phyloP scores from a whole-genome alignment of 495 filamentous ascomycete species.

The Neurospora sp. region DNA sequence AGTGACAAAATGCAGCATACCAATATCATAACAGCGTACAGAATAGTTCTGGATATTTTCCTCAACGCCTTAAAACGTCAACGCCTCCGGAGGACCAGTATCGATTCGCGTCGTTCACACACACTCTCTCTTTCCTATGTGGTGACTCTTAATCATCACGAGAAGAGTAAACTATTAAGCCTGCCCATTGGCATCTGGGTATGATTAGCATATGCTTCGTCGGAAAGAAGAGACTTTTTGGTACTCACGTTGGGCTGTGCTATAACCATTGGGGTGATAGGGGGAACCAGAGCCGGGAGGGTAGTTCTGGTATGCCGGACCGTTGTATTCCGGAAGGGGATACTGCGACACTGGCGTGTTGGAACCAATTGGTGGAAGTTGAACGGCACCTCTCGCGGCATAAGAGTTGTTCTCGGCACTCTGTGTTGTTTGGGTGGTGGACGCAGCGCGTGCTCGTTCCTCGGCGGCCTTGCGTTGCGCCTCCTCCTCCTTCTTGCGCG shows the following conservation, averaged over 20 bases:
- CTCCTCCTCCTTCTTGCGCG: constrained; percentile 98
- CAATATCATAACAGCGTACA: background rate
- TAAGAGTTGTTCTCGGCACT: constrained; percentile 3
- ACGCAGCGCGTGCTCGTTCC: constrained; percentile 66
- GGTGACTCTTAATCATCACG: background rate
- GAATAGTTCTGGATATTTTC: background rate
- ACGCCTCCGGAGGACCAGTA: background rate
- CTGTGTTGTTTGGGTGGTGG: constrained; percentile 45
- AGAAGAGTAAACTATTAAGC: background rate
- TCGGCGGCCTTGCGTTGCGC: constrained; percentile 80
- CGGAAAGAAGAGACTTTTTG: background rate
- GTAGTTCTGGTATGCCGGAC: constrained; percentile 47
- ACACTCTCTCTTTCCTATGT: background rate
- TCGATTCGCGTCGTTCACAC: background rate
- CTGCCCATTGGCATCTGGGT: background rate
- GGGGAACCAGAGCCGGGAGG: constrained; percentile 42
- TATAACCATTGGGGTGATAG: constrained; percentile 12
- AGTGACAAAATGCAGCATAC: background rate
- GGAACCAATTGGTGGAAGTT: constrained; percentile 83
- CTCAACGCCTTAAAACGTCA: background rate
- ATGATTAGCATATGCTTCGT: background rate
- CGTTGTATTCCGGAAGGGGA: constrained; percentile 55
- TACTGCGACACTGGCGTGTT: constrained; percentile 52
- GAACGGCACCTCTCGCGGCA: constrained; percentile 25
- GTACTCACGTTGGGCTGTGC: constrained; percentile 14